Conservation (phyloP, 805 yeast species). For the Cyberlindnera galapagoensis region DNA sequence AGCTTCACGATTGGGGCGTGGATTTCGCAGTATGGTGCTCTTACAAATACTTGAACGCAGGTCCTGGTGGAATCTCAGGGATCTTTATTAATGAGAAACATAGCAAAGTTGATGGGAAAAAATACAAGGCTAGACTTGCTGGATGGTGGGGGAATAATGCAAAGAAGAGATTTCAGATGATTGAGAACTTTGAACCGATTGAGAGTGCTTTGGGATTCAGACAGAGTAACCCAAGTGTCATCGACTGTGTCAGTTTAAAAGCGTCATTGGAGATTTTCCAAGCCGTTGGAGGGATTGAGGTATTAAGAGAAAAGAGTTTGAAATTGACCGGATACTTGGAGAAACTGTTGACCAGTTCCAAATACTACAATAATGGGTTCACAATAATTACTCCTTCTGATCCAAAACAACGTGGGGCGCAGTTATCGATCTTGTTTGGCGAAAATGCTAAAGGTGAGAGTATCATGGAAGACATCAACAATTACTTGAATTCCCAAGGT, state of each 20-base stretch:
- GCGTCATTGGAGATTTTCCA: conserved; percentile 56
- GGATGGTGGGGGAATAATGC: conserved; percentile 98
- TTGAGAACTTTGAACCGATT: conserved; percentile 70
- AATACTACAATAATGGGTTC: conserved; percentile 40
- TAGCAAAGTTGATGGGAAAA: conserved; percentile 22
- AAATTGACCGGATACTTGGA: conserved; percentile 53
- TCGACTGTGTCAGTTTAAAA: conserved; percentile 71
- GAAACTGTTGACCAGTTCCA: conserved; percentile 37
- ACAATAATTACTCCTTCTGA: conserved; percentile 68
- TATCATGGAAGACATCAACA: conserved; percentile 56
- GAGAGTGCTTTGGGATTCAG: conserved; percentile 83
- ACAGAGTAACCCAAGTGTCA: conserved; percentile 85
- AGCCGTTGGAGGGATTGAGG: conserved; percentile 55
- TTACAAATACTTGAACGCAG: conserved; percentile 84
- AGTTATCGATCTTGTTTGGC: conserved; percentile 65
- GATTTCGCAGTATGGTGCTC: conserved; percentile 96
- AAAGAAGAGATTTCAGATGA: conserved; percentile 68
- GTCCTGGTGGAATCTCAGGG: conserved; percentile 93
- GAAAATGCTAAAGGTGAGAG: conserved; percentile 29
- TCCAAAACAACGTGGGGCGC: conserved; percentile 65
- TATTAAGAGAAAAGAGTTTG: conserved; percentile 49
- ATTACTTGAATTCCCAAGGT: conserved; percentile 44
- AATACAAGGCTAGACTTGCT: conserved; percentile 62
- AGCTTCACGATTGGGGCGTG: conserved; percentile 80
- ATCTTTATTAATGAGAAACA: conserved; percentile 60